Conservation (phyloP, 1,284 basidiomycete species). For the Pseudozyma flocculosa region DNA sequence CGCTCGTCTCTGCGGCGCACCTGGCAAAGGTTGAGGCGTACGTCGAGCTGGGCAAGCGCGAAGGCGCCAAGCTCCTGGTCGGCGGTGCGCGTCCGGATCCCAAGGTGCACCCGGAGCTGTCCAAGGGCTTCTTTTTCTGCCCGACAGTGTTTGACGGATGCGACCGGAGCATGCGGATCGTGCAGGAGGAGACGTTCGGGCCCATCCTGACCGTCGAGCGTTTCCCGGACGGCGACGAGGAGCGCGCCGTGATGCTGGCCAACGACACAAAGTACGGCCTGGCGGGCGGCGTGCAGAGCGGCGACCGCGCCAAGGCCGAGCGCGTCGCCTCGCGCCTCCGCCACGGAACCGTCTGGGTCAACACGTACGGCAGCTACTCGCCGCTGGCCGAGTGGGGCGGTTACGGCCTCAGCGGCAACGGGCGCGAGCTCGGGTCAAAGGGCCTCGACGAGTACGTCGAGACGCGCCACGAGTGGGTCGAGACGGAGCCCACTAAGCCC, state of each 20-base stretch:
- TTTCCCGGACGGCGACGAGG: conserved; percentile 54
- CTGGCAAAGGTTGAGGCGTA: conserved; percentile 49
- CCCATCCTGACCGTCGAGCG: conserved; percentile 57
- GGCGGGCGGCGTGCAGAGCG: conserved; percentile 53
- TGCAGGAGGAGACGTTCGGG: conserved; percentile 56
- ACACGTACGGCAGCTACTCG: conserved; percentile 54
- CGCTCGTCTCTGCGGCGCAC: conserved; percentile 52
- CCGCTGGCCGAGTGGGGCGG: conserved; percentile 57
- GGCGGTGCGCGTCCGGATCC: conserved; percentile 51
- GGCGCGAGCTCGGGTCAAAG: conserved; percentile 52
- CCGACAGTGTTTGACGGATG: conserved; percentile 56
- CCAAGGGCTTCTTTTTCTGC: conserved; percentile 56
- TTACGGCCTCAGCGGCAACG: conserved; percentile 55
- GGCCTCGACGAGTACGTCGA: conserved; percentile 56
- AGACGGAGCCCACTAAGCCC: conserved; percentile 41
- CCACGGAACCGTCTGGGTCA: conserved; percentile 56
- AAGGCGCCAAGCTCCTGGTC: conserved; percentile 49
- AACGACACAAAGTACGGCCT: conserved; percentile 58
- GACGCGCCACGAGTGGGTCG: conserved; percentile 52
- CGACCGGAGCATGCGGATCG: conserved; percentile 56
- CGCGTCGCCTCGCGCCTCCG: conserved; percentile 50
- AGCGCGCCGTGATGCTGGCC: conserved; percentile 45
- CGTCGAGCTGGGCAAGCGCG: conserved; percentile 40
- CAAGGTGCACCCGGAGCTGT: conserved; percentile 37
- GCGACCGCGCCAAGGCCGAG: conserved; percentile 38